A percentile compares a stretch with the other conserved stretches of the same genome.
These are phyloP conservation scores for Polyporus arcularius DNA, from an alignment of 768 basidiomycete species.

Conservation along the genomic window DNA sequence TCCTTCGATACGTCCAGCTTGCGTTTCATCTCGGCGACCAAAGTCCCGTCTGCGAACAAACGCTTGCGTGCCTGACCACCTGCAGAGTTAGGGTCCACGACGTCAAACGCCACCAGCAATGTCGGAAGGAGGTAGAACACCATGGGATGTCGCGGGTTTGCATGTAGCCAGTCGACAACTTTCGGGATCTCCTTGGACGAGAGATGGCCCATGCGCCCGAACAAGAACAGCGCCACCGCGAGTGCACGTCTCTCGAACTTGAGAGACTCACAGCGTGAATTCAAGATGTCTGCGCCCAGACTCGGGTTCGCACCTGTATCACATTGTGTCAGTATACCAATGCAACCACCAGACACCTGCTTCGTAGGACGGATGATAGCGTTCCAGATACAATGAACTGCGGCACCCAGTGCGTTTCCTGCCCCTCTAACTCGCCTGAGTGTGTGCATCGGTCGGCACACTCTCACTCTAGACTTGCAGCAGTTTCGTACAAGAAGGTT, in stretches of 20 bases:
- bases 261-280: constrained; percentile 70
- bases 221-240: constrained; percentile 59
- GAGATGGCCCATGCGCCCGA: constrained; percentile 65
- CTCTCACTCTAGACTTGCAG: no score
- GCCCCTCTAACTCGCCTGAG: no score
- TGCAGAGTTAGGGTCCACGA: constrained; percentile 53
- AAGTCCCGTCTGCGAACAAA: constrained; percentile 47
- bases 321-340: neutral
- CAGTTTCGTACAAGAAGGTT: no score
- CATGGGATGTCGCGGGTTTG: constrained; percentile 67
- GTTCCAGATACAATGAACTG: no score
- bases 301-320: constrained; percentile 42
- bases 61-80: constrained; percentile 47
- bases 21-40: constrained; percentile 60
- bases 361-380: no score
- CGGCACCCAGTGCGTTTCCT: no score
- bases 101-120: constrained; percentile 66
- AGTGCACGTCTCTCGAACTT: constrained; percentile 73
- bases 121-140: constrained; percentile 68
- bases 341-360: no score
- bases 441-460: no score
- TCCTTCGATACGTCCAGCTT: constrained; percentile 50
- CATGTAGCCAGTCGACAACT: constrained; percentile 71
- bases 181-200: constrained; percentile 59
- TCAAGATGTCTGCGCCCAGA: constrained; percentile 67